These are phyloP conservation scores for Diaporthe destruens DNA, from an alignment of 2,329 filamentous ascomycete genomes.

Conservation along the genomic window DNA sequence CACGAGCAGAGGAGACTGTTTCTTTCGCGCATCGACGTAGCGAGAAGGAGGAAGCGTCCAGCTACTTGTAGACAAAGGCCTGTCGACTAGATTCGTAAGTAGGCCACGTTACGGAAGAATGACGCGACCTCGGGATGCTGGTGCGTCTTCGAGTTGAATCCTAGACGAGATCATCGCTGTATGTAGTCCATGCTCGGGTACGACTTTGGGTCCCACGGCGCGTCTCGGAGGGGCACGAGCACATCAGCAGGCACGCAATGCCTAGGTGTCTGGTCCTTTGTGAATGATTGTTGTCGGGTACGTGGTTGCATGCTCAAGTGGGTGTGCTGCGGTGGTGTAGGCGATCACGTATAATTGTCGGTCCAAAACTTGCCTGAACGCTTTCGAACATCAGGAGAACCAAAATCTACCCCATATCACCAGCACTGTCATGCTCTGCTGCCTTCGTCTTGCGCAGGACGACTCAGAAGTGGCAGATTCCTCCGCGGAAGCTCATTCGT, in stretches of 20 bases:
- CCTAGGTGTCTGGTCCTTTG: not conserved
- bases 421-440: too few relatives aligned
- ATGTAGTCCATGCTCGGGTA: not conserved
- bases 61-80: not conserved
- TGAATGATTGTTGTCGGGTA: too few relatives aligned
- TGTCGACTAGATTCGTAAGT: not conserved
- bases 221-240: too few relatives aligned
- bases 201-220: too few relatives aligned
- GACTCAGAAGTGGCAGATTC: too few relatives aligned
- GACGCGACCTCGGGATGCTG: too few relatives aligned
- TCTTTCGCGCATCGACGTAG: not conserved
- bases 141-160: not conserved
- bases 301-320: not conserved
- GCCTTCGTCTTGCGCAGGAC: too few relatives aligned
- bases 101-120: not conserved
- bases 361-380: not conserved
- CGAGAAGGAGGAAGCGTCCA: not conserved
- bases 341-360: not conserved
- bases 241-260: not conserved
- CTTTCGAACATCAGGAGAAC: not conserved
- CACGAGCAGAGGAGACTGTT: not conserved
- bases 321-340: not conserved
- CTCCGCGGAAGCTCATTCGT: too few relatives aligned
- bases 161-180: not conserved
- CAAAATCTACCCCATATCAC: not conserved